Base-by-base conservation (phyloP, 2,329 filamentous ascomycete genomes). In the Volutella citrinella region DNA sequence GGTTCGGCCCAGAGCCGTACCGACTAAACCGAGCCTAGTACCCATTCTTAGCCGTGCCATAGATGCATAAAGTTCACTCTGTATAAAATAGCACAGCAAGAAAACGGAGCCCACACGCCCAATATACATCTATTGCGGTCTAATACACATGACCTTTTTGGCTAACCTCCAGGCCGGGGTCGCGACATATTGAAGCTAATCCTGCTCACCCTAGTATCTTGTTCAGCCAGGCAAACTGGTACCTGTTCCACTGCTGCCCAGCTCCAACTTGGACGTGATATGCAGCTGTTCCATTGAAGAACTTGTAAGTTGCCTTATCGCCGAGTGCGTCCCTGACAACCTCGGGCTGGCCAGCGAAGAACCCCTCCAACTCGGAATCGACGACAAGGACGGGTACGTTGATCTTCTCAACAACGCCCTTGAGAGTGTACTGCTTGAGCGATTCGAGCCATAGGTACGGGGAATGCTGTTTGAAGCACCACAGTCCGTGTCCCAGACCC, bases 401-500 rank as follows among this genome's bases (percentile, higher is more conserved):
- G 16, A 54, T 52, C 15, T 37, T 37, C 4, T 47, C 6, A 10
- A 27, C 26, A 2, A 49, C 22, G 4, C 29, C 47, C 21, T 41
- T 28, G 2, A 54, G 27, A 2, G 37, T 47, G 19, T 43, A 53
- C 2, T 30, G 3, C 10, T 51, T 21, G 1, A 18, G 5, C 17
- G 27, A 11, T 5, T 41, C 32, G 19, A 60, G 30, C 30, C 51
- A 60, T 3, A 54, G 45, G 30, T 47, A 61, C 2, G 50, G 56
- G 9, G 42, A 52, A 49, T 45, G 27, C 11, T 48, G 23, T 13
- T 59, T 46, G 34, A 60, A 63, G 1, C 46, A 44, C 58, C 59
- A 61, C 3, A 61, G 41, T 3, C 52, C 59, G 19, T 63, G 56
- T 2, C 51, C 42, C 6, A 61, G 26, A 21, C 44, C 54, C 59